Evolutionary conservation across 2,329 filamentous ascomycete species (phyloP).

Genomic region (Teratosphaeria gauchensis): DNA sequence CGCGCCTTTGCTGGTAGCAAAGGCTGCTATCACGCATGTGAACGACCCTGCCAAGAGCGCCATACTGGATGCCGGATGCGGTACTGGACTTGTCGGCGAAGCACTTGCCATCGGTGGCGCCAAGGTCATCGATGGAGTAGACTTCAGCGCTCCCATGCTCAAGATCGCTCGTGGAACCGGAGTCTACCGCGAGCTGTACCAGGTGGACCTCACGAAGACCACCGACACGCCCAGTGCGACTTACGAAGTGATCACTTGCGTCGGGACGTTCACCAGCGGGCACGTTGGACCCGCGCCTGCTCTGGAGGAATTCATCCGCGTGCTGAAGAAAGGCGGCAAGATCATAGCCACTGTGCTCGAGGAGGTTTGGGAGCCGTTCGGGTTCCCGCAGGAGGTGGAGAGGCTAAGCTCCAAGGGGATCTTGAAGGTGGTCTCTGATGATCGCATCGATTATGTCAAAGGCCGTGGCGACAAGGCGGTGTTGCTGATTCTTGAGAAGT

Average conservation of each 20-base stretch:
- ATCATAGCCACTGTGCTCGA: constrained; percentile 44
- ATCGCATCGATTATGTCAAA: neutral
- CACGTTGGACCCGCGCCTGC: constrained; percentile 43
- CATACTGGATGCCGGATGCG: constrained; percentile 48
- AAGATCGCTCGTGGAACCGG: constrained; percentile 40
- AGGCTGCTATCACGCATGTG: constrained; percentile 18
- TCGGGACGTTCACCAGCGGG: constrained; percentile 46
- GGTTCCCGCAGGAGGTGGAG: constrained; percentile 39
- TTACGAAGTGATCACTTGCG: constrained; percentile 45
- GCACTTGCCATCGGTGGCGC: constrained; percentile 37
- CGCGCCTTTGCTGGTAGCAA: constrained; percentile 31
- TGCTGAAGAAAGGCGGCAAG: constrained; percentile 39
- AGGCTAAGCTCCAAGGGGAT: constrained; percentile 15
- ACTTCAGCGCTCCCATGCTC: constrained; percentile 46
- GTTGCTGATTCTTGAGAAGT: neutral
- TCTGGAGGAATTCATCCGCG: constrained; percentile 41
- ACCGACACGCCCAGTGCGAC: constrained; percentile 31
- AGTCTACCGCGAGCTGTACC: constrained; percentile 37
- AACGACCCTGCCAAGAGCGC: constrained; percentile 12
- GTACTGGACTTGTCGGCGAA: constrained; percentile 45
- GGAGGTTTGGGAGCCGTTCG: constrained; percentile 40
- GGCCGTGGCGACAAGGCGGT: neutral
- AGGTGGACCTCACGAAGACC: constrained; percentile 39
- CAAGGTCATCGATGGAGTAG: constrained; percentile 42
- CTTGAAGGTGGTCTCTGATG: neutral